Evolutionary conservation across 2,329 filamentous ascomycete species (phyloP).

Genomic region (Xylariaceae sp.): DNA sequence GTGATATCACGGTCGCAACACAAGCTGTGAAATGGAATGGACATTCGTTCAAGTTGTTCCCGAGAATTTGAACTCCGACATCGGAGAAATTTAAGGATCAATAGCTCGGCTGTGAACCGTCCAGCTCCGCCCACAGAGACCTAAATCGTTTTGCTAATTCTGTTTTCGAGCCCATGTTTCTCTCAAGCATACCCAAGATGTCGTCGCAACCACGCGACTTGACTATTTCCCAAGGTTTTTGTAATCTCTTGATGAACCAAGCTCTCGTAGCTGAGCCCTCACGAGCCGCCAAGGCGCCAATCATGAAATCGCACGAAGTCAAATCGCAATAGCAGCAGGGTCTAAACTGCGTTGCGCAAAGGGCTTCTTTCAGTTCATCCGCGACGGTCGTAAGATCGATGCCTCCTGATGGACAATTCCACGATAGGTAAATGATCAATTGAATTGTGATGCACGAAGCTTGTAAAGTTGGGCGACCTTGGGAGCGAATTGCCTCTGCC

Average conservation of each 20-base stretch:
- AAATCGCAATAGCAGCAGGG: slow-evolving; percentile 24
- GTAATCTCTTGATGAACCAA: slow-evolving; percentile 22
- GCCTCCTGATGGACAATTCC: slow-evolving; percentile 2
- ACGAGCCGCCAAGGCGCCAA: slow-evolving; percentile 23
- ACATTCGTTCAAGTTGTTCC: too few species aligned
- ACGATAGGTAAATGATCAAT: slow-evolving; percentile 22
- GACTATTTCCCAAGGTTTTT: slow-evolving; percentile 11
- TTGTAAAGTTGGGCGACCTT: slow-evolving; percentile 3
- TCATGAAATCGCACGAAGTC: slow-evolving; percentile 23
- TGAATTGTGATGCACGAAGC: slow-evolving; percentile 17
- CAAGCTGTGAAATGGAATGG: too few species aligned
- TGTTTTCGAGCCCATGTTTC: not conserved
- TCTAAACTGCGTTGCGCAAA: slow-evolving; percentile 12
- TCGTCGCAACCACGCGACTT: slow-evolving; percentile 16
- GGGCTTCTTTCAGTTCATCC: slow-evolving; percentile 16
- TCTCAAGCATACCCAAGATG: slow-evolving; percentile 8
- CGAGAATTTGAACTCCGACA: too few species aligned
- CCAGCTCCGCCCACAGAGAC: not conserved
- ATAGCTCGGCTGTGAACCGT: too few species aligned
- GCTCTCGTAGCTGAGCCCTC: slow-evolving; percentile 16
- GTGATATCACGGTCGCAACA: too few species aligned
- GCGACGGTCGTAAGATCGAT: slow-evolving; percentile 15
- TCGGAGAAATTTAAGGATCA: too few species aligned
- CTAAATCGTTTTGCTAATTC: not conserved
- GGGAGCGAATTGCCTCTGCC: not conserved